phyloP scores from a whole-genome alignment of 73 alveolate species.

The Breviolum minutum region DNA sequence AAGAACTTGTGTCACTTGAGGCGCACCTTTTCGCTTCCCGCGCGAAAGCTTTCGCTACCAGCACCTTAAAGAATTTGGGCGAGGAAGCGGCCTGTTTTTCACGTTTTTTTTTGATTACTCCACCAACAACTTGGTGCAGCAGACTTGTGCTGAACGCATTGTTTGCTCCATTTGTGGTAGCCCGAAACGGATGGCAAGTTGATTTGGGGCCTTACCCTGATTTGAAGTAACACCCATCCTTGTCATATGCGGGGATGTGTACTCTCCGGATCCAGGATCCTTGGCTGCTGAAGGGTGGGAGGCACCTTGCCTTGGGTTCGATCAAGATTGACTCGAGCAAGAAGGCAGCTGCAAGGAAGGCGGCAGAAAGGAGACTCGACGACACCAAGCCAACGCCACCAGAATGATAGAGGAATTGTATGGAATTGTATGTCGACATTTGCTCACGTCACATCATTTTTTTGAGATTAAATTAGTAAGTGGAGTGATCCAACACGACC shows the following conservation, averaged over 20 bases:
- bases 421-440: too few species aligned
- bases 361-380: neutral
- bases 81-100: neutral
- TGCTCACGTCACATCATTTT: neutral
- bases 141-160: neutral
- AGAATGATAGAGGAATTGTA: too few species aligned
- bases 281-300: neutral
- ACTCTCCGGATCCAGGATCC: neutral
- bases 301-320: neutral
- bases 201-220: neutral
- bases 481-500: neutral
- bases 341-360: neutral
- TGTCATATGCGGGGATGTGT: neutral
- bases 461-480: neutral
- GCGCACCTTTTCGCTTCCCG: neutral
- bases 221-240: neutral
- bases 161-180: too few species aligned
- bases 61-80: neutral
- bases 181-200: neutral
- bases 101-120: neutral
- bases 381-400: neutral
- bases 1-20: neutral
- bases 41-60: neutral
- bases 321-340: neutral
- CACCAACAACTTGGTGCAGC: neutral